Base-by-base conservation (phyloP, 2,329 filamentous ascomycete species). In the Aaosphaeria arxii region DNA sequence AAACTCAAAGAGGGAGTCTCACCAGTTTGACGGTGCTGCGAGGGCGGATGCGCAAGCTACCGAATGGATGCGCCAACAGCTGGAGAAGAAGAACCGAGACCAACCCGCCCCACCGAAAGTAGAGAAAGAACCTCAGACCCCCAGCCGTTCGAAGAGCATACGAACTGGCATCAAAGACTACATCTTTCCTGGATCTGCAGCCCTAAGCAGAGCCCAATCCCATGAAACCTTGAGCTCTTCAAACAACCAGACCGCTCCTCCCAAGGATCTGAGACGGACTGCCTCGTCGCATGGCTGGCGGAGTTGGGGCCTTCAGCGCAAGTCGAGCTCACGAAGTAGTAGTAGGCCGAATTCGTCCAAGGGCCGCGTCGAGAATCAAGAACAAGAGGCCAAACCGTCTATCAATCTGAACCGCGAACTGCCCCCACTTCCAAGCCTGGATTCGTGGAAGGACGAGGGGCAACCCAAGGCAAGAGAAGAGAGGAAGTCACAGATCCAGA, bases 381-480 rank as follows among this genome's bases (percentile, higher is more conserved):
- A 66, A 24, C 52, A 52, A 29, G 44, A 56, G 9, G 64, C 56
- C 46, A 69, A 67, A 45, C 43, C 56, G 3, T 64, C 67, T 30
- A 48, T 76, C 48, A 71, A 78, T 45, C 62, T 77, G 31, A 77
- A 77, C 55, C 61, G 74, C 47, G 73, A 77, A 49, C 58, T 77
- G 28, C 75, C 75, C 32, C 75, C 75, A 4, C 52, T 78, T 7
- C 75, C 75, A 5, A 70, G 74, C 42, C 61, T 78, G 5, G 74
- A 77, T 47, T 67, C 59, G 4, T 70, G 67, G 67, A 43, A 48
- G 35, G 44, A 44, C 38, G 48, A 52, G 32, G 58, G 61, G 29
- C 43, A 55, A n/a, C 46, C 43, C 7, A 54, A 53, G 36, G n/a
- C 7, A n/a, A 36, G n/a, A n/a, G 33, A 36, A n/a, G n/a, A 36